Evolutionary conservation across 225 moss, liverwort and hornwort genomes (phyloP).

Genomic region (Bryoerythrophyllum caledonicum): DNA sequence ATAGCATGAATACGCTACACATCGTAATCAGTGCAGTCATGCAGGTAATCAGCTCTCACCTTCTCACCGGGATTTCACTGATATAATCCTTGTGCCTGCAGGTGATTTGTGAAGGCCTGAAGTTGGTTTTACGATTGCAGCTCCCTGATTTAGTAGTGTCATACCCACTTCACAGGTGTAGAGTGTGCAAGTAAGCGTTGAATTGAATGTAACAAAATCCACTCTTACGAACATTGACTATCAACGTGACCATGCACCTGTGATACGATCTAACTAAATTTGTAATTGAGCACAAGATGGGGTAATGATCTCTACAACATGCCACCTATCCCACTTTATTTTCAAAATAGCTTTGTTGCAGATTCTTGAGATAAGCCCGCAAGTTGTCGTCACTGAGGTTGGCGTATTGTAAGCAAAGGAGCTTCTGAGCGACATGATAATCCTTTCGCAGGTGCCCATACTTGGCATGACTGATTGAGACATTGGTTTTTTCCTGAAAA

Average conservation of each 20-base stretch:
- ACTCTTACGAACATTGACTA: constrained; percentile 3
- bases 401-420: constrained; percentile 79
- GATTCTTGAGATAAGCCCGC: constrained; percentile 60
- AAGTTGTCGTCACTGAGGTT: constrained; percentile 69
- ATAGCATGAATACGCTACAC: too few relatives aligned
- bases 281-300: not conserved
- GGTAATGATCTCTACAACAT: constrained; percentile 10
- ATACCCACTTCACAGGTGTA: not conserved
- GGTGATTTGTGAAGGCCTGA: not conserved
- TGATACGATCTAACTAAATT: not conserved
- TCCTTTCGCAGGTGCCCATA: constrained; percentile 57
- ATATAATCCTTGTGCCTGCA: not conserved
- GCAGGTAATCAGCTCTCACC: not conserved
- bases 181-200: not conserved
- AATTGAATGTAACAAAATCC: not conserved
- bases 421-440: constrained; percentile 80
- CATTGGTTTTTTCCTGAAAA: constrained; percentile 51
- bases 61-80: not conserved
- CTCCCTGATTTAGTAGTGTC: constrained; percentile 1
- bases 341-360: constrained; percentile 65
- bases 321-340: constrained; percentile 27
- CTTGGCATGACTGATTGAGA: constrained; percentile 37
- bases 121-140: not conserved
- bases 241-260: constrained; percentile 3
- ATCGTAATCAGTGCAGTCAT: not conserved